These are phyloP conservation scores for Physcomitrellopsis africana DNA, from an alignment of 225 moss, liverwort and hornwort species.

Conservation along the genomic window DNA sequence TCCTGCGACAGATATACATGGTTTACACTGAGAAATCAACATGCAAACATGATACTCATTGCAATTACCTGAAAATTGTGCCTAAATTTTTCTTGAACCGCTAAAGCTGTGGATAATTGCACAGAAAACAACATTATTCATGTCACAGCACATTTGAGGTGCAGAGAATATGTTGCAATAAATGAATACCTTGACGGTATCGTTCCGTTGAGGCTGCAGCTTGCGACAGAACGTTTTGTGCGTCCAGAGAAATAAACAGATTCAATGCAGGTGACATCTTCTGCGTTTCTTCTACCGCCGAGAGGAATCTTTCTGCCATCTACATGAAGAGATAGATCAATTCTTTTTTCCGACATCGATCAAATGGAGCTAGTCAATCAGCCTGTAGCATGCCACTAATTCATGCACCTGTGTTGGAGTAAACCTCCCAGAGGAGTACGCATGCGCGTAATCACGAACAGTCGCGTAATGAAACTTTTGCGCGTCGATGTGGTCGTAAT, in stretches of 20 bases:
- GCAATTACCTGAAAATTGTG: too few relatives aligned
- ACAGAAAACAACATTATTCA: neutral
- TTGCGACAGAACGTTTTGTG: slow-evolving; percentile 65
- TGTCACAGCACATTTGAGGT: neutral
- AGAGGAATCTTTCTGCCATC: slow-evolving; percentile 81
- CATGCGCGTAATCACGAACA: slow-evolving; percentile 75
- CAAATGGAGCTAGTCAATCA: neutral
- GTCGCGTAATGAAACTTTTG: slow-evolving; percentile 59
- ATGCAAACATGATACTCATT: too few relatives aligned
- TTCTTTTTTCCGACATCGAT: too few relatives aligned
- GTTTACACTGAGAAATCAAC: neutral
- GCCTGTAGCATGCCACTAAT: neutral
- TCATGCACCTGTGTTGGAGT: slow-evolving; percentile 65
- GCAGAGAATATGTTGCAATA: neutral
- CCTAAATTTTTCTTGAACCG: too few relatives aligned
- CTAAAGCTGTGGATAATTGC: neutral
- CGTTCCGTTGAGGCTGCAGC: slow-evolving; percentile 71
- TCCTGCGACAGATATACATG: slow-evolving; percentile 41
- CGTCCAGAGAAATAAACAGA: slow-evolving; percentile 66
- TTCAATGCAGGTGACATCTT: slow-evolving; percentile 46
- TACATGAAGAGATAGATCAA: slow-evolving; percentile 12
- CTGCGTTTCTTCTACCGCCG: slow-evolving; percentile 65
- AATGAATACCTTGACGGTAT: slow-evolving; percentile 49
- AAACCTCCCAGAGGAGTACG: slow-evolving; percentile 60
- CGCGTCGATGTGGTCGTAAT: neutral